Evolutionary conservation across 1,139 yeast genomes (phyloP), one percentile per base, ranked within the genome.

Genomic region (Pneumocystis sp.): DNA sequence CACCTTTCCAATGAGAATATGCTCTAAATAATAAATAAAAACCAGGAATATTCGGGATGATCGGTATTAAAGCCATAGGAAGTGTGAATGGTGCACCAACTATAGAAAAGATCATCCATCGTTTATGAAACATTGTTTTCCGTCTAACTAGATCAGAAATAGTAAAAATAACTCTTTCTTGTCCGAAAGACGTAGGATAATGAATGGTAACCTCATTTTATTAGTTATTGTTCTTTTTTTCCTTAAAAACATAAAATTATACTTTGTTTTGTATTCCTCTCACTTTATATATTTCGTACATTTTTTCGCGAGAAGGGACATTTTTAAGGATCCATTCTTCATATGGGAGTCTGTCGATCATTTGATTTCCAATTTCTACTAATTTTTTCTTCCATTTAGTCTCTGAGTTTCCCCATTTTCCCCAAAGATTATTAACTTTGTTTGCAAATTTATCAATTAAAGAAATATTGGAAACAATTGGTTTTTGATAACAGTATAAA

Each of bases 1-100:
- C 21, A 59, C 61, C 91, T 70, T 85, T 85, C 65, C 81, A 76
- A 72, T 87, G 86, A 72, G 95, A 85, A 72, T 86, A 87, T 21
- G 85, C 77, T 69, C 95, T 78, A 73, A 86, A 87, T 1, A 85
- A 79, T 56, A 87, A 74, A 71, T 86, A 87, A 71, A 87, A 85
- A 0, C 93, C 91, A 0, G 95, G 95, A 12, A 87, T 82, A 70
- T 87, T 87, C 21, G 95, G 95, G 1, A 87, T 74, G n/a, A 87
- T 76, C 0, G 95, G 95, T 0, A 87, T 73, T 60, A 86, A 71
- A 0, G 85, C 85, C 67, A 87, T 74, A 1, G 95, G 95, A 6
- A 86, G 71, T 0, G 88, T 80, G 42, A 87, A 68, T 1, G 95
- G 95, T 3, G 87, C 72, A 5, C 45, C 40, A 10, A 42, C 25